Evolutionary conservation across 768 basidiomycete species (phyloP).

Genomic region (Amanita exitialis): DNA sequence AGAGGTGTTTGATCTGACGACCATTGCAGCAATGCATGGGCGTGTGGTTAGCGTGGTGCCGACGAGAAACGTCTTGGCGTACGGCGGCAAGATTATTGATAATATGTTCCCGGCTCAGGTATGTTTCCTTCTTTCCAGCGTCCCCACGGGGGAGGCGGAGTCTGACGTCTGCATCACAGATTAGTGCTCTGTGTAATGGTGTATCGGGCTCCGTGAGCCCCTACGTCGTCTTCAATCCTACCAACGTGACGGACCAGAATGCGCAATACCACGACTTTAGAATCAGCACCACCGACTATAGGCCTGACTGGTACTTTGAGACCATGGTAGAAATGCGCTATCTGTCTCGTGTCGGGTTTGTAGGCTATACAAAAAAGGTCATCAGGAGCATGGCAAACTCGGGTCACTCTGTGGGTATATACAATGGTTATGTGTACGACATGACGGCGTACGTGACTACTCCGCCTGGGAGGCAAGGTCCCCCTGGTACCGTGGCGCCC

Average conservation of each 20-base stretch:
- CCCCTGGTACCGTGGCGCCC: slow-evolving; percentile 35
- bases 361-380: slow-evolving; percentile 74
- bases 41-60: slow-evolving; percentile 67
- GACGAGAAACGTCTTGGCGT: slow-evolving; percentile 57
- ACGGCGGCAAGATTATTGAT: slow-evolving; percentile 70
- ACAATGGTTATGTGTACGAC: slow-evolving; percentile 81
- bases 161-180: slow-evolving; percentile 31
- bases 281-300: slow-evolving; percentile 73
- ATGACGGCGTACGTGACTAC: slow-evolving; percentile 69
- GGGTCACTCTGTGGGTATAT: slow-evolving; percentile 70
- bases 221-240: slow-evolving; percentile 68
- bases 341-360: slow-evolving; percentile 77
- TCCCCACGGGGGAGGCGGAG: too few species aligned
- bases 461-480: slow-evolving; percentile 46
- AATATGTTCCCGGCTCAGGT: slow-evolving; percentile 93
- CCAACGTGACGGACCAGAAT: slow-evolving; percentile 69
- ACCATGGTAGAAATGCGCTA: slow-evolving; percentile 90
- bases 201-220: slow-evolving; percentile 72
- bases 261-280: slow-evolving; percentile 95
- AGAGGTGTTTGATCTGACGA: slow-evolving; percentile 85
- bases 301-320: slow-evolving; percentile 98
- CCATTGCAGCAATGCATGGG: slow-evolving; percentile 55
- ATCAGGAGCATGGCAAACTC: slow-evolving; percentile 59
- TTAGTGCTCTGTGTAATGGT: slow-evolving; percentile 89
- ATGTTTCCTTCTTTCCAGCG: neutral